These are phyloP conservation scores for Sphaerulina vaccinii DNA, from an alignment of 2,329 filamentous ascomycete species.

Conservation along the genomic window DNA sequence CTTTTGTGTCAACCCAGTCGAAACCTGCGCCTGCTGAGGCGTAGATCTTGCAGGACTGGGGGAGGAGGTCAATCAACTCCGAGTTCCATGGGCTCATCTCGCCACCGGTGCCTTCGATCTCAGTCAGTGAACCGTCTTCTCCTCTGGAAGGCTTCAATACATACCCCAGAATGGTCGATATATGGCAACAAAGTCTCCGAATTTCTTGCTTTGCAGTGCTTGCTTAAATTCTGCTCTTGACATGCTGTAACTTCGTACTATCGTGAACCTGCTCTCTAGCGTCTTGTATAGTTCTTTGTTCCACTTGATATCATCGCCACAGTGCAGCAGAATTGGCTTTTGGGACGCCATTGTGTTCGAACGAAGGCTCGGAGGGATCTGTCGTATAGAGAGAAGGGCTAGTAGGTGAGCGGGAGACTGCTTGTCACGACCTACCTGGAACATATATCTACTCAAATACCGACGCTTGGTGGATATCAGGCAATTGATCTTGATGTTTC, in stretches of 20 bases:
- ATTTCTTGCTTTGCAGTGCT: conserved; percentile 40
- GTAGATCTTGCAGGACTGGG: conserved; percentile 55
- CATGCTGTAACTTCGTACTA: conserved; percentile 43
- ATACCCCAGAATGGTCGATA: conserved; percentile 65
- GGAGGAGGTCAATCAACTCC: conserved; percentile 57
- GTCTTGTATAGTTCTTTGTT: conserved; percentile 45
- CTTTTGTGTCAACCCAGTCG: conserved; percentile 62
- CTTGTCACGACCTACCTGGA: no score
- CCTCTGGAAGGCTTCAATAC: no score
- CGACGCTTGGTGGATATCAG: no score
- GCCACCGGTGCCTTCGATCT: conserved; percentile 60
- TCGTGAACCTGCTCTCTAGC: conserved; percentile 39
- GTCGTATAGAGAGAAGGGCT: no score
- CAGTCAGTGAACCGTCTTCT: no score
- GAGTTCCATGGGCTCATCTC: conserved; percentile 65
- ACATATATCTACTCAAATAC: no score
- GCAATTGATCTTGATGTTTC: no score
- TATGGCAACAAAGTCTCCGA: conserved; percentile 47
- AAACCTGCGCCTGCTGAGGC: conserved; percentile 62
- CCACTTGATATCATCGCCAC: conserved; percentile 48
- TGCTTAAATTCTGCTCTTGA: conserved; percentile 42
- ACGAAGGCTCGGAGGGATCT: no score
- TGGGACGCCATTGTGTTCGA: conserved; percentile 12
- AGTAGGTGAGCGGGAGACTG: no score
- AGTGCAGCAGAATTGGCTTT: conserved; percentile 41